Conservation (phyloP, 2,329 filamentous ascomycete species). For the Xylaria sp. region DNA sequence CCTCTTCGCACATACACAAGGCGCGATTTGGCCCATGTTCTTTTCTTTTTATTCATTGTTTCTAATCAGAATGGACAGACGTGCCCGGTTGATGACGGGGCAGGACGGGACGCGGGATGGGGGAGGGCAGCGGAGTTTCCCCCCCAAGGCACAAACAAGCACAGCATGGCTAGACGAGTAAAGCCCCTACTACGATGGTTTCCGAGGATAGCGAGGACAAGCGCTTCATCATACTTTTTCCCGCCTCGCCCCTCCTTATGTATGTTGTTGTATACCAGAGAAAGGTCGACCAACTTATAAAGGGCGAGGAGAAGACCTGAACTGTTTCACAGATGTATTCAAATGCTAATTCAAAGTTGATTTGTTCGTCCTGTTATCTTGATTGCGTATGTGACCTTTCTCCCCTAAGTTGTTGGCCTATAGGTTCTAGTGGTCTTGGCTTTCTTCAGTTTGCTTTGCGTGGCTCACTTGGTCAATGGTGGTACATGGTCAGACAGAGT, state of each 20-base stretch:
- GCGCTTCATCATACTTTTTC: neutral
- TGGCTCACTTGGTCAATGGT: conserved; percentile 6
- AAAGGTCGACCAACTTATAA: neutral
- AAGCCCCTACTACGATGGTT: conserved; percentile 4
- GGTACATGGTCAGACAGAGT: conserved; percentile 8
- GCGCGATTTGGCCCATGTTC: conserved; percentile 9
- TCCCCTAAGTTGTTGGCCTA: neutral
- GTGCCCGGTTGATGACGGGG: conserved; percentile 1
- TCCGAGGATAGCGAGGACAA: neutral
- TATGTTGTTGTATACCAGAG: neutral
- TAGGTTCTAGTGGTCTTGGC: neutral
- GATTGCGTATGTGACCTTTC: neutral
- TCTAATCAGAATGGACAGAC: conserved; percentile 21
- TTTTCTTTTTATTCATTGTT: conserved; percentile 18
- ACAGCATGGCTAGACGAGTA: conserved; percentile 20
- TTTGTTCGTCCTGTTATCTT: neutral
- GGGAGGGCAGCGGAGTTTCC: conserved; percentile 1
- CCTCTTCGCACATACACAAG: conserved; percentile 22
- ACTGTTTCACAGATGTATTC: neutral
- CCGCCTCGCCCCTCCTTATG: neutral
- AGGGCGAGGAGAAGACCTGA: neutral
- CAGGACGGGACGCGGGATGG: conserved; percentile 3
- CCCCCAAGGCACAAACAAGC: neutral
- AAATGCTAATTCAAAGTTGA: neutral
- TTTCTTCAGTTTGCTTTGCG: neutral